Conservation (phyloP, 768 basidiomycete genomes). For the Macrolepiota albuminosa region DNA sequence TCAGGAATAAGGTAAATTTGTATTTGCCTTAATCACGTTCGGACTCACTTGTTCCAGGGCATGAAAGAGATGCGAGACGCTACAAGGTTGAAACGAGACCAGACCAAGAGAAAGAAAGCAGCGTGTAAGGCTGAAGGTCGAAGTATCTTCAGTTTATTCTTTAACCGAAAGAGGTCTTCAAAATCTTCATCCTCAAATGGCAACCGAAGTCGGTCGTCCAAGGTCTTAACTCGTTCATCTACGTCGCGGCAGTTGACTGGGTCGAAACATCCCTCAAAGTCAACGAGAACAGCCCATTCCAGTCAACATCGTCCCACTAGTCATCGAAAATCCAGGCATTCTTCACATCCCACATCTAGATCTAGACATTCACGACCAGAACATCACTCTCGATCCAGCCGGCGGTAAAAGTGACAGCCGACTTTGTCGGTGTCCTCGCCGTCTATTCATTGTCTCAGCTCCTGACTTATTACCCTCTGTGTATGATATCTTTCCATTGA, state of each 20-base stretch:
- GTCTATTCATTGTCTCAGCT: neutral
- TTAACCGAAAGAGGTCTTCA: constrained; percentile 14
- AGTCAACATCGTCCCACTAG: neutral
- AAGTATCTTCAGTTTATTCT: constrained; percentile 19
- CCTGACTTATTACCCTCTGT: neutral
- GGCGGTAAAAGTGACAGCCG: constrained; percentile 4
- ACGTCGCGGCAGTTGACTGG: constrained; percentile 9
- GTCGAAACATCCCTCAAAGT: constrained; percentile 1
- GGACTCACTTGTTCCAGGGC: constrained; percentile 33
- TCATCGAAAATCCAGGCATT: neutral
- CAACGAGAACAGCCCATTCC: constrained; percentile 7
- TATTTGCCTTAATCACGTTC: neutral
- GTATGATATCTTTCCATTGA: neutral
- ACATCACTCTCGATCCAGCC: constrained; percentile 9
- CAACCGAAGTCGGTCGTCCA: constrained; percentile 5
- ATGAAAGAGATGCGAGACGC: constrained; percentile 70
- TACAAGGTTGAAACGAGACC: constrained; percentile 9
- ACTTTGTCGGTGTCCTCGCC: neutral
- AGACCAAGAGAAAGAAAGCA: constrained; percentile 1
- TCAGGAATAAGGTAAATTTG: constrained; percentile 43
- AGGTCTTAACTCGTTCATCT: constrained; percentile 10
- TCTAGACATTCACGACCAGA: neutral
- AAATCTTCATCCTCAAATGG: constrained; percentile 12
- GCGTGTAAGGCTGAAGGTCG: constrained; percentile 11
- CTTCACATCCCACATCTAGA: constrained; percentile 1